Base-by-base conservation (phyloP, 192 early-diverging fungal genomes). In the Coemansia sp. region DNA sequence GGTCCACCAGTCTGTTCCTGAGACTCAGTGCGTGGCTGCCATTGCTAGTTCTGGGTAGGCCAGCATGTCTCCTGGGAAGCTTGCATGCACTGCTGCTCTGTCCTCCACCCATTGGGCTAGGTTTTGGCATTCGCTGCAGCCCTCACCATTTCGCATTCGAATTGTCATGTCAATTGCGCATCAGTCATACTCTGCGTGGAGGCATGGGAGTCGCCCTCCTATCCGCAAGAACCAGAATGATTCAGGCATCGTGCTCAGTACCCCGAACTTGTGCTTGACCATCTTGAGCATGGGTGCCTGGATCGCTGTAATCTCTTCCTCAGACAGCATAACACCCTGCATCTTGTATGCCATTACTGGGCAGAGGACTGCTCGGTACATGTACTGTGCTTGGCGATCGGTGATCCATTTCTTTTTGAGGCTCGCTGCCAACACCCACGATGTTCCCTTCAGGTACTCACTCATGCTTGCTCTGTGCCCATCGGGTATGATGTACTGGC, bases 261-360 rank as follows among this genome's bases (percentile, higher is more conserved):
- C 44, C 1, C 64, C 29, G 24, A 65, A 65, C 29, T 44, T 49
- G 31, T 65, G 64, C 64, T 65, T 65, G 11, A 65, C 44, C 22
- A 49, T 47, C 29, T 1, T 5, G 3, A 65, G 29, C 46, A 50
- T 3, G 3, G 46, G 64, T 5, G 44, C 64, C 44, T 40, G 39
- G 0, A 65, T 65, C 27, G 22, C 10, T 27, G 41, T 50, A 0
- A 50, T 24, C n/a, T 65, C 64, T 5, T 47, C 15, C 13, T 40
- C 46, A 3, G 15, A n/a, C 3, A 65, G 34, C 15, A 27, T 13
- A 1, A 33, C 18, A 1, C 64, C 64, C 46, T 65, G 64, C 29
- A 65, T 47, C 20, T 49, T 38, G 46, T 65, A 65, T 47, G 64
- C 64, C 13, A 41, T 8, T 5, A 27, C 46, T 33, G 44, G 64